Base-by-base conservation (phyloP, 306 rosid genomes). In the Purshia tridentata region DNA sequence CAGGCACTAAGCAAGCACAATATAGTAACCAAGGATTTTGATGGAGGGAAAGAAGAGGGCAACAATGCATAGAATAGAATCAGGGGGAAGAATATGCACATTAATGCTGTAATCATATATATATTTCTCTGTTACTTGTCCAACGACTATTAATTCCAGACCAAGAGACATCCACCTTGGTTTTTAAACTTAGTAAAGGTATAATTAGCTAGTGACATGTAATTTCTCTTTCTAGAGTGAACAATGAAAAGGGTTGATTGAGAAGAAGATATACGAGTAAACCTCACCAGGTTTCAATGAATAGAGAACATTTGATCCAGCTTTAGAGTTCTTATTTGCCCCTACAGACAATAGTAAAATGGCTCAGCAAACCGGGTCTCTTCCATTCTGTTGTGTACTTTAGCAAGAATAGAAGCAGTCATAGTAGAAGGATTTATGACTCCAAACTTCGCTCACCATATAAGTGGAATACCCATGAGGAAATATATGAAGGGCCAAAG, bases 271-370 rank as follows among this genome's bases (percentile, higher is more conserved):
- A 65, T 51, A 56, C 1, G 60, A 55, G 69, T 37, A 58, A 62
- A 74, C 71, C 78, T 71, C 77, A 88, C 99, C 89, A 90, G 96
- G 90, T 88, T 85, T 91, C 97, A 68, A 70, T 72, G 82, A 86
- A 81, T 54, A 94, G 72, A 94, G 72, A 77, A 91, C 88, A 80
- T 78, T 80, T 73, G 92, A 88, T 67, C 95, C 91, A 75, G 91
- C 93, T 82, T 87, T 84, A 72, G 20, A 65, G 85, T 94, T 94
- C 80, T 86, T 86, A 54, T 91, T 93, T 0, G 78, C 80, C 81
- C 60, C 97, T 91, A 72, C 96, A 93, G 76, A 94, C 83, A 73
- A 94, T 91, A 60, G 99, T 91, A 85, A 94, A 91, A 88, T 88
- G 98, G 71, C 84, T 88, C 74, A 91, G 89, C 90, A 87, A 85